Conservation (phyloP, 352 stramenopile genomes). For the Phytophthora niederhauseri region DNA sequence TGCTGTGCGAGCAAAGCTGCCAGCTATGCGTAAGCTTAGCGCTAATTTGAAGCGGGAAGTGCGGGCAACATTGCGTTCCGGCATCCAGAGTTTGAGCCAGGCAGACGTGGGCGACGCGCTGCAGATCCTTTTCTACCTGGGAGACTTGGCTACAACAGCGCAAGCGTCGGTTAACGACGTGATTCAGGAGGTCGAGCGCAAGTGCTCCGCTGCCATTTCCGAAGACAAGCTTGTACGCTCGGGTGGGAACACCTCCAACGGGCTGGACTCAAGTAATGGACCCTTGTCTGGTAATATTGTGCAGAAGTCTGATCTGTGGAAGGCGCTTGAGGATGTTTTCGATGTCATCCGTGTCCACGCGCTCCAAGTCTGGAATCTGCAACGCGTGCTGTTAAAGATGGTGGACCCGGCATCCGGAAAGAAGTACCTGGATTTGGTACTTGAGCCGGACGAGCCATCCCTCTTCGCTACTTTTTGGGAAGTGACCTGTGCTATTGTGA, state of each 20-base stretch:
- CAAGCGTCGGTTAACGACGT: constrained; percentile 83
- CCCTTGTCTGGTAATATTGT: constrained; percentile 31
- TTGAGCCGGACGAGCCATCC: constrained; percentile 74
- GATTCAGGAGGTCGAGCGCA: constrained; percentile 81
- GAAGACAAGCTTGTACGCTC: constrained; percentile 65
- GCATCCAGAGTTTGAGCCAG: constrained; percentile 67
- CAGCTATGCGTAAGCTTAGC: constrained; percentile 52
- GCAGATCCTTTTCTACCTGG: constrained; percentile 83
- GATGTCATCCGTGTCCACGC: constrained; percentile 68
- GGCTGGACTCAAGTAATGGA: constrained; percentile 35
- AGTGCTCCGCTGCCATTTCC: constrained; percentile 59
- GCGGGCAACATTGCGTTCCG: constrained; percentile 48
- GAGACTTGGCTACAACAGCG: constrained; percentile 61
- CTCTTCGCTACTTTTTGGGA: constrained; percentile 90
- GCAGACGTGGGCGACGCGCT: constrained; percentile 75
- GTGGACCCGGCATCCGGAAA: constrained; percentile 45
- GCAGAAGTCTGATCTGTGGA: constrained; percentile 82
- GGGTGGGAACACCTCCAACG: constrained; percentile 18
- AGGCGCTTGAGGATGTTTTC: constrained; percentile 82
- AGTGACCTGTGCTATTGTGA: constrained; percentile 77
- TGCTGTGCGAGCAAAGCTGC: constrained; percentile 61
- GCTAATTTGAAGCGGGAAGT: constrained; percentile 61
- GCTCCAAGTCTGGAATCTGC: constrained; percentile 87
- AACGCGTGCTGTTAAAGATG: constrained; percentile 88
- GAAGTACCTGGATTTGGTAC: constrained; percentile 74